Evolutionary conservation across 116 monocot genomes (phyloP).

Genomic region (Zostera marina): DNA sequence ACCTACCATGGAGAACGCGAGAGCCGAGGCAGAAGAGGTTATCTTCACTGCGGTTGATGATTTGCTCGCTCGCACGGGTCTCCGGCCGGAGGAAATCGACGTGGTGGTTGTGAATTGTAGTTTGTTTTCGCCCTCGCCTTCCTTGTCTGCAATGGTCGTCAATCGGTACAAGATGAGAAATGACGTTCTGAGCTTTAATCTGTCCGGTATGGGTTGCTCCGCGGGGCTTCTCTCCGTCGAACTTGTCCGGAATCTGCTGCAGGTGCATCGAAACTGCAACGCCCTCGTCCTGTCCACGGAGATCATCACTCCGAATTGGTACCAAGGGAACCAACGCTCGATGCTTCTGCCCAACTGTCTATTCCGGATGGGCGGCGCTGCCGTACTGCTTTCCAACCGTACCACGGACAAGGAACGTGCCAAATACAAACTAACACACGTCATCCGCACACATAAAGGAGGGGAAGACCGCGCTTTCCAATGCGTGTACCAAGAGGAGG

Average conservation of each 20-base stretch:
- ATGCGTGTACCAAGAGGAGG: conserved; percentile 34
- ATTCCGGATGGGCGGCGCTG: conserved; percentile 57
- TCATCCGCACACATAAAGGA: conserved; percentile 52
- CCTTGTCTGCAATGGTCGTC: conserved; percentile 35
- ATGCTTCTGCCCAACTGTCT: conserved; percentile 58
- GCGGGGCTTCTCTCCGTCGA: conserved; percentile 15
- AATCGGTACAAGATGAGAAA: conserved; percentile 35
- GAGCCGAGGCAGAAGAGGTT: conserved; percentile 4
- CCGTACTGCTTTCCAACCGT: conserved; percentile 43
- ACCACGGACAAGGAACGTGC: conserved; percentile 26
- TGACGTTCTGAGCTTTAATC: conserved; percentile 18
- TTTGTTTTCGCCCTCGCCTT: conserved; percentile 37
- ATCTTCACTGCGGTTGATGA: conserved; percentile 8
- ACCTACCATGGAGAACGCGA: conserved; percentile 5
- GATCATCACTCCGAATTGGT: conserved; percentile 37
- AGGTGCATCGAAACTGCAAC: conserved; percentile 16
- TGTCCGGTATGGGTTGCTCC: conserved; percentile 18
- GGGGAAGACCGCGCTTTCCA: conserved; percentile 51
- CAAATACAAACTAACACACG: conserved; percentile 49
- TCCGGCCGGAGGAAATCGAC: conserved; percentile 31
- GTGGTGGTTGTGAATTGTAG: conserved; percentile 43
- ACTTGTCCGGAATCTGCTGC: conserved; percentile 17
- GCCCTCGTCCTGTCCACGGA: conserved; percentile 36
- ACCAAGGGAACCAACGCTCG: conserved; percentile 34
- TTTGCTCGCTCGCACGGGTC: not conserved